Base-by-base conservation (phyloP, 768 basidiomycete species). In the Rhodosporidiobolus sp. region DNA sequence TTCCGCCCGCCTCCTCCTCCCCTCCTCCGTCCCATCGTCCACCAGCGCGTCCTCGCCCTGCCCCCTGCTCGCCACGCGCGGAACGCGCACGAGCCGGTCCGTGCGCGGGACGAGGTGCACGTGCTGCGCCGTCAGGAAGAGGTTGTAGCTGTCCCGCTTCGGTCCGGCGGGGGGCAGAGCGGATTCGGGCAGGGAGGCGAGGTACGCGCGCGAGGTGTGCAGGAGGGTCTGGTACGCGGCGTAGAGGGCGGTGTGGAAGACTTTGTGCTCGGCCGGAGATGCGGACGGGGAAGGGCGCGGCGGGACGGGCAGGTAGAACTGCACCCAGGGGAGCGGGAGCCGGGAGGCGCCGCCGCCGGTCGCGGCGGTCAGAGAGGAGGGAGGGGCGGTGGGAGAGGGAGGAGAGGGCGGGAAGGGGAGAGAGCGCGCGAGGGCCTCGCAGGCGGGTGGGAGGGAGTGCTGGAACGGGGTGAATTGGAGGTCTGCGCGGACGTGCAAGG, bases 391-490 rank as follows among this genome's bases (percentile, higher is more conserved):
- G 12, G 62, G 9, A 12, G 46, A 32, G 19, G 58, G 11, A 22
- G 58, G 20, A 17, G 53, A 24, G n/a, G 55, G 28, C 8, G 45
- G 28, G 24, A 59, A 26, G 20, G 32, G 43, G 32, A 56, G 32
- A 2, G 56, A 28, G 16, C 49, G 54, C 19, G 67, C 72, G 63
- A 73, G 57, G 24, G 28, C 35, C 28, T 73, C 67, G 32, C 57
- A 38, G 12, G 59, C 53, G 3, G 67, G 67, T 1, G 72, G 58
- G 19, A 50, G 20, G 17, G 0, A 0, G 53, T 73, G 58, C 54
- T 69, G 72, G 63, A 65, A 69, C 5, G 72, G 72, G 54, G 49
- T 53, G 60, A 73, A 73, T 28, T 73, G 72, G 22, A 73, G 45
- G 48, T 73, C 62, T 63, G 52, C 8, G 26, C 2, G 34, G 50